phyloP scores from a whole-genome alignment of 2,329 filamentous ascomycete species.

The Fusarium pseudonygamai region DNA sequence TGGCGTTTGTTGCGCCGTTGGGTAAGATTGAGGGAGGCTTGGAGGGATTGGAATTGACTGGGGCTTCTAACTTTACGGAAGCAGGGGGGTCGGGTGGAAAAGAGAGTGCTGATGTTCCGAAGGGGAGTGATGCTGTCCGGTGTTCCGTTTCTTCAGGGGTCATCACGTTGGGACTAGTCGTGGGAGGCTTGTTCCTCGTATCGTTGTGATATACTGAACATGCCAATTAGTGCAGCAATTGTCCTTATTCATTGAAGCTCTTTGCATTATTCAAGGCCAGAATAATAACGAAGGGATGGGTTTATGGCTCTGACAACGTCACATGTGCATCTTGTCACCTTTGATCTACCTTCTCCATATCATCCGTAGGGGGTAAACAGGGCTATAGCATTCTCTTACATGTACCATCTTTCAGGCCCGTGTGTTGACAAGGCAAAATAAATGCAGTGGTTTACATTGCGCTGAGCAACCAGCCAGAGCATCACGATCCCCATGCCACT shows the following conservation, averaged over 20 bases:
- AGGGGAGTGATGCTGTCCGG: neutral
- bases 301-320: too few species aligned
- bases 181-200: neutral
- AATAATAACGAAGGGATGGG: too few species aligned
- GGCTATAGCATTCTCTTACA: fast-evolving
- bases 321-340: too few species aligned
- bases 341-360: too few species aligned
- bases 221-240: fast-evolving
- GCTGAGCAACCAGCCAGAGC: too few species aligned
- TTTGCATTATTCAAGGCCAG: too few species aligned
- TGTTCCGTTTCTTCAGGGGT: neutral
- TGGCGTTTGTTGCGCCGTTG: conserved; percentile 19
- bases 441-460: too few species aligned
- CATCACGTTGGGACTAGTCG: fast-evolving
- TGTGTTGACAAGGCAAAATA: fast-evolving
- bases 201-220: fast-evolving
- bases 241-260: too few species aligned
- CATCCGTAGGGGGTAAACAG: neutral
- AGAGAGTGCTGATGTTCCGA: neutral
- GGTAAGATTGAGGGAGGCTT: neutral
- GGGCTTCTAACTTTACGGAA: neutral
- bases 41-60: neutral
- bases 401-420: neutral
- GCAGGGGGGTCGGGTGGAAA: fast-evolving
- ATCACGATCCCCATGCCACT: too few species aligned